Evolutionary conservation across 2,329 filamentous ascomycete species (phyloP), one percentile per base, ranked within the genome.

Genomic region (Fusarium keratoplasticum): DNA sequence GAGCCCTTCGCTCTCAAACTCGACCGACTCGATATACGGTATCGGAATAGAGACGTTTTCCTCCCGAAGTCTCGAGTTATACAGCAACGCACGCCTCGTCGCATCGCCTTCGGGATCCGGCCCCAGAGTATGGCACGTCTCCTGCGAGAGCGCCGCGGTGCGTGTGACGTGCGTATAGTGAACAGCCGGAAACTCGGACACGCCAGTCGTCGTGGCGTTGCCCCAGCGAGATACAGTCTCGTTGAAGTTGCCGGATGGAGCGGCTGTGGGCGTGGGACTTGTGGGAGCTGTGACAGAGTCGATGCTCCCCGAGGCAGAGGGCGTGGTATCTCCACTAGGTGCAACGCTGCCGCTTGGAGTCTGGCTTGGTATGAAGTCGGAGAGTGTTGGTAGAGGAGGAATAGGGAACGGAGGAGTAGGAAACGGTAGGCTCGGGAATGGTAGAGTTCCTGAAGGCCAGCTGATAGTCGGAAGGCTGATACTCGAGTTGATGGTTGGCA

Each of bases 21-120:
- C 78, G 25, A 84, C 76, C 0, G 83, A 81, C 58, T 84, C 81
- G 5, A 84, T 80, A 54, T 82, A 84, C 0, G 83, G 82, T 25
- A 79, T 76, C 1, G 82, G 81, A 7, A 83, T 80, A 0, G 80
- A 76, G 18, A 75, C 67, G 33, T 83, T 82, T 2, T 70, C 67
- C 55, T 81, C 80, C 11, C 70, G 78, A 8, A 80, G 66, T 7
- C 78, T 78, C 16, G 76, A 72, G 50, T 82, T 83, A 52, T 80
- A 80, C n/a, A 84, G 58, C 6, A 79, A 62, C 0, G 81, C 76
- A 40, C 82, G 71, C 25, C 78, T 64, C 14, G 76, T 61, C 11
- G 74, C 60, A 6, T 77, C 77, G 33, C 69, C 71, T n/a, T 72
- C 62, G 22, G 76, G 71, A 40, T 77, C 73, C 9, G 57, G 66